A percentile compares a stretch with the other conserved stretches of the same genome.
phyloP scores from a whole-genome alignment of 805 yeast genomes.

The Saccharomycopsis sp. region DNA sequence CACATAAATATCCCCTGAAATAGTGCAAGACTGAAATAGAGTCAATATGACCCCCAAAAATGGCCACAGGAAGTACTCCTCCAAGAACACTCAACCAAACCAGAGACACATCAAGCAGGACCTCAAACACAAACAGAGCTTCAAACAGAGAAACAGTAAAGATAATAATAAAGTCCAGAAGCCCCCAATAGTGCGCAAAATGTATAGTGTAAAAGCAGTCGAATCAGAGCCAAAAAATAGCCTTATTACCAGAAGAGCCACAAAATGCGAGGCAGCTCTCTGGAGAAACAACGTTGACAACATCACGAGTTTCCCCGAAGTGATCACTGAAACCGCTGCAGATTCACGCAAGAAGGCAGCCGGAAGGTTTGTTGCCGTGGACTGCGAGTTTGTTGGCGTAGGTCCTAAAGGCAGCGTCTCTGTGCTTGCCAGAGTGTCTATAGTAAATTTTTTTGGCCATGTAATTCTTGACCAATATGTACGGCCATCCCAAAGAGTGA shows the following conservation, averaged over 20 bases:
- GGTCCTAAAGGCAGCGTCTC: slow-evolving; percentile 67
- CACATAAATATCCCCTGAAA: too few relatives aligned
- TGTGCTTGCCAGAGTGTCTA: slow-evolving; percentile 78
- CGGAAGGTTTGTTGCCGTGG: slow-evolving; percentile 77
- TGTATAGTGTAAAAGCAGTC: too few relatives aligned
- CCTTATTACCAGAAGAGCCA: not conserved
- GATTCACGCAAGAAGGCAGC: slow-evolving; percentile 32
- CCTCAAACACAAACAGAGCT: not conserved
- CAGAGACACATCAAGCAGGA: not conserved
- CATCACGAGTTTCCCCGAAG: slow-evolving; percentile 28
- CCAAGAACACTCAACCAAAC: slow-evolving; percentile 1
- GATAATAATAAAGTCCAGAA: too few relatives aligned
- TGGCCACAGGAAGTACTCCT: not conserved
- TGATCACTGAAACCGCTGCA: slow-evolving; percentile 26
- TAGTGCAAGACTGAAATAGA: not conserved
- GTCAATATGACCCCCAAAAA: not conserved
- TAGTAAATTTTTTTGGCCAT: slow-evolving; percentile 78
- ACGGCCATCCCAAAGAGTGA: slow-evolving; percentile 64
- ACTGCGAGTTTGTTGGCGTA: slow-evolving; percentile 92
- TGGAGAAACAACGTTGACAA: slow-evolving; percentile 7
- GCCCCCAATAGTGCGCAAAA: too few relatives aligned
- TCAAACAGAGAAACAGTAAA: not conserved
- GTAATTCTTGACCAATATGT: slow-evolving; percentile 69
- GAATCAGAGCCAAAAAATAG: not conserved
- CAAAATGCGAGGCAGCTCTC: slow-evolving; percentile 5